Evolutionary conservation across 2,329 filamentous ascomycete genomes (phyloP), one percentile per base, ranked within the genome.

Genomic region (Cladophialophora exuberans): DNA sequence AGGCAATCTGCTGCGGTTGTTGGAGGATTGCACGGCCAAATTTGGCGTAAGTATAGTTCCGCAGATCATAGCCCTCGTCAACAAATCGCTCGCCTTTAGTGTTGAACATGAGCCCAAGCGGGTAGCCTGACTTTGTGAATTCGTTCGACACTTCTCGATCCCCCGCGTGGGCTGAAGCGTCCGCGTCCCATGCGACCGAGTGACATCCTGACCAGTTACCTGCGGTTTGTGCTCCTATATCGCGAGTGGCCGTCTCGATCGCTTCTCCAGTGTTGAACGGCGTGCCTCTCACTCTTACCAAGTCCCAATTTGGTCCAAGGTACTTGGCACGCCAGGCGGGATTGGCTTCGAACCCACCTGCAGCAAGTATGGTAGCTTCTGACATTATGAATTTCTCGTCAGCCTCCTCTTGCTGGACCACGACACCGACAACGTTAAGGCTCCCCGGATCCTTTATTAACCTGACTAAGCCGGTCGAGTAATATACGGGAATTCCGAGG

Each of bases 61-160:
- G 74, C 60, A 87, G 67, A 61, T 88, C 85, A 6, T 81, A 62
- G 0, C 85, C 85, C 64, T 88, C 85, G 61, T 88, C 84, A 0
- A 88, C 83, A 63, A 88, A 88, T 1, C 85, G 74, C 36, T 77
- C 64, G 0, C 85, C 85, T 0, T 78, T 64, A 0, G 68, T 67
- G 62, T 88, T 88, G n/a, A 88, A 54, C 79, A 86, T 87, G 9
- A 88, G 61, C 0, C 85, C 85, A 0, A 88, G 72, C 0, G 85
- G 84, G 61, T 88, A 88, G 1, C 85, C 85, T 0, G 81, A 85
- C 64, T 88, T 88, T 5, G 85, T 88, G 64, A 80, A 86, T 66
- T 87, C 79, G 62, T 88, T 88, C 2, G 84, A 84, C 1, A 82
- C 69, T n/a, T 70, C 70, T 2, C 82, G 76, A 60, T 87, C 80